Evolutionary conservation across 495 filamentous ascomycete species (phyloP), one percentile per base, ranked within the genome.

Genomic region (Penicillium diatomitis): DNA sequence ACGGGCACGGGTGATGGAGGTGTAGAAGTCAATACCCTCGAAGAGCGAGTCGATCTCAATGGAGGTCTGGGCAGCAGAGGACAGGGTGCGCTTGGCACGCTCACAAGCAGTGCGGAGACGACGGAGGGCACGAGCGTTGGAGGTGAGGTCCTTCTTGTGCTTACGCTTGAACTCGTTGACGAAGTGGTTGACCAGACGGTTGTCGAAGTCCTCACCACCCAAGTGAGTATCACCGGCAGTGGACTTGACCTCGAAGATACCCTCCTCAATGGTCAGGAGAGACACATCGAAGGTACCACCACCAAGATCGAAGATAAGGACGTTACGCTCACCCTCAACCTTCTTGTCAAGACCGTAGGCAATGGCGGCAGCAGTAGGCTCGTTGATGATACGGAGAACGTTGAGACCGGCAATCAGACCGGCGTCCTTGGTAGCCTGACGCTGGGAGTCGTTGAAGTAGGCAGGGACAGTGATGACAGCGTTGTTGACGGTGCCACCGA

Each of bases 231-330:
- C 92, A 86, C 92, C 92, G 62, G 94, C 92, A 53, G 92, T 97
- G 34, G 92, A 87, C 80, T 91, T 95, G 68, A 98, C 92, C 63
- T 95, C 95, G 81, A 97, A 97, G 71, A 97, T 94, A 82, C 92
- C 92, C 74, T 95, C 91, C 75, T 97, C 90, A 65, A 97, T 97
- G 72, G 91, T 95, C 46, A 97, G 79, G 46, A 97, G 88, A 44
- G 91, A 96, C 11, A 98, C 94, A 95, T 97, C 92, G 75, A 97
- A 98, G 67, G 94, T 97, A 80, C 92, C 92, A 81, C 94, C 92
- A 80, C 92, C 94, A 50, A 98, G 77, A 80, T 98, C 92, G 80
- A 96, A 98, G 76, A 98, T 97, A 55, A 98, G 82, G 56, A 97
- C 94, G 70, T 98, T 95, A 58, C 92, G 87, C 81, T 96, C 92